Evolutionary conservation across 306 rosid genomes (phyloP).

Genomic region (Dalbergia oliveri): DNA sequence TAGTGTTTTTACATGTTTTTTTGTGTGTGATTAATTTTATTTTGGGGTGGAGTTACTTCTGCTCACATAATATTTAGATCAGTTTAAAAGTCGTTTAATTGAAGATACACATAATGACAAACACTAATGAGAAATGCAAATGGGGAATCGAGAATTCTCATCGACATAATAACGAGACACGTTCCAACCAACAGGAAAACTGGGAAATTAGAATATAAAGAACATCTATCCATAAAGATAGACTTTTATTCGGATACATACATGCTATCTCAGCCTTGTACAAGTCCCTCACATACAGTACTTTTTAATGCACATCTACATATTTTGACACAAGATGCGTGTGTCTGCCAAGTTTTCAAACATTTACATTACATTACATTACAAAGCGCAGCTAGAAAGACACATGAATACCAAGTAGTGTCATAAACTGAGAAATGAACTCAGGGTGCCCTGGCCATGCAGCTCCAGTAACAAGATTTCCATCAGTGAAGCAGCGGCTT

Average conservation of each 20-base stretch:
- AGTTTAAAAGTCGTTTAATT: too few relatives aligned
- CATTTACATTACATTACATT: neutral
- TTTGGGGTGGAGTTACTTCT: too few relatives aligned
- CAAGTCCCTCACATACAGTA: slow-evolving; percentile 28
- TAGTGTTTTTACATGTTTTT: too few relatives aligned
- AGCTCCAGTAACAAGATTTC: slow-evolving; percentile 89
- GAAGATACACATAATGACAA: too few relatives aligned
- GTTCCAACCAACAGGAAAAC: too few relatives aligned
- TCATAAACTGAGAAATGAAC: slow-evolving; percentile 85
- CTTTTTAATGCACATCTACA: slow-evolving; percentile 16
- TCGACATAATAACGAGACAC: too few relatives aligned
- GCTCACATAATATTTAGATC: too few relatives aligned
- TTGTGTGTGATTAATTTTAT: too few relatives aligned
- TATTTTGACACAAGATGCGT: slow-evolving; percentile 29
- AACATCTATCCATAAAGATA: neutral
- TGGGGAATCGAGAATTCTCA: too few relatives aligned
- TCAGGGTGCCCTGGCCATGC: slow-evolving; percentile 92
- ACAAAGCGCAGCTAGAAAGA: slow-evolving; percentile 53
- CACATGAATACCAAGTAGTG: slow-evolving; percentile 66
- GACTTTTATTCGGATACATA: slow-evolving; percentile 7
- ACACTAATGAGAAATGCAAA: too few relatives aligned
- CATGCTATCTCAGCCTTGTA: slow-evolving; percentile 9
- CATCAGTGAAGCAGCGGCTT: slow-evolving; percentile 83
- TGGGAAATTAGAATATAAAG: neutral
- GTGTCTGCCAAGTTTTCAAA: neutral